Evolutionary conservation across 805 yeast genomes (phyloP), one percentile per base, ranked within the genome.

Genomic region (Lipomyces orientalis): DNA sequence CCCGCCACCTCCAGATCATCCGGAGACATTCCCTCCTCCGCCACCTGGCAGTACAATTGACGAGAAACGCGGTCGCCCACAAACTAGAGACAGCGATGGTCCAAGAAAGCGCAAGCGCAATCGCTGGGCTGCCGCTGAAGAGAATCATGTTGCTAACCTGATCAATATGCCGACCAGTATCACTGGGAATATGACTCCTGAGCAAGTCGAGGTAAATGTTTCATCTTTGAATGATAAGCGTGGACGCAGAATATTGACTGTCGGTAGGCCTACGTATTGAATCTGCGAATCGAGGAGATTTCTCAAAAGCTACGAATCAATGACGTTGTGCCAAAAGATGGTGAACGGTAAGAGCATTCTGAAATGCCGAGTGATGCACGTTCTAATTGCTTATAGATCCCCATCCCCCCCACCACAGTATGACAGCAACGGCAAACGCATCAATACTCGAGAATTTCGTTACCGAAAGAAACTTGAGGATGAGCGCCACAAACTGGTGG

Each of bases 381-480:
- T 52, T 9, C 29, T 46, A 56, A 39, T 39, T 43, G 9, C 7
- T 19, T 39, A 19, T 55, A 70, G 73, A 49, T 91, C 96, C 1
- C 92, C 93, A 0, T 91, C 97, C 1, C 98, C 98, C 0, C 93
- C 97, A 1, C 99, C 99, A 0, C 86, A 85, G 65, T 95, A 95
- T 78, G 98, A 95, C 79, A 78, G 83, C 37, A 79, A 81, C 29
- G 99, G 99, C 57, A 88, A 87, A 76, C 87, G 98, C 75, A 87
- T 86, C 9, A 95, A 95, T 76, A 93, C 98, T 0, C 81, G 96
- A 64, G 97, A 90, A 61, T 84, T 80, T 57, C 81, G 97, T 61
- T 86, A 86, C 68, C 81, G 82, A 61, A 84, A 85, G 62, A 81
- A 82, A 57, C 79, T 90, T 55, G 97, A 92, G 73, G 86, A 87